Evolutionary conservation across 495 filamentous ascomycete genomes (phyloP), one percentile per base, ranked within the genome.

Genomic region (Niebla homalea): DNA sequence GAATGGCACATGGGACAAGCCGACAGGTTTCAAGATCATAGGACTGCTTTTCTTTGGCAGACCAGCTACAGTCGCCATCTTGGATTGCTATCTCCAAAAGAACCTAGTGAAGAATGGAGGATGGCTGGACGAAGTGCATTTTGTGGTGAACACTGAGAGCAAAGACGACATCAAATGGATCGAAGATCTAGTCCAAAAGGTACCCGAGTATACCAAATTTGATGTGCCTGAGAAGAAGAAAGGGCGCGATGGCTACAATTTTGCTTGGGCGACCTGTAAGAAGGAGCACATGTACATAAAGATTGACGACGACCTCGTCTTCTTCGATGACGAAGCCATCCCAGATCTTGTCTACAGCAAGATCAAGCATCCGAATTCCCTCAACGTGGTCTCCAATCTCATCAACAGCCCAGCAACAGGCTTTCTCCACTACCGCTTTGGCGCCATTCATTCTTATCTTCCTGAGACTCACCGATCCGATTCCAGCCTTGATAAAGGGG

Each of bases 261-360:
- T 61, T 22, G 65, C 63, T 40, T 68, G 65, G 64, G 56, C 64
- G 48, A 55, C 62, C 2, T 57, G 60, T 4, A 62, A 72, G 48
- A 54, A 64, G 4, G 49, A 66, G 42, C 57, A 62, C 18, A 70
- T 74, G 37, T 74, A 71, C 47, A 63, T 74, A 57, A 74, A 74
- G 51, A 73, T 74, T 29, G 71, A 74, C 52, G 71, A 74, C 51
- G 71, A 74, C 53, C 66, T 74, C 41, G 68, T 72, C 20, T 74
- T 64, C 46, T 64, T 74, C 36, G 66, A 70, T n/a, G 69, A 72
- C 48, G 59, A 66, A 37, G 62, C 71, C 22, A 70, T 74, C 44
- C 67, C 71, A 6, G 60, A 65, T 35, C 36, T 73, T 3, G 67
- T 74, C 26, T 61, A 63, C 20, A 70, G 65, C 14, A 54, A 65